Evolutionary conservation across 495 filamentous ascomycete genomes (phyloP).

Genomic region (Penicillium samsonianum): DNA sequence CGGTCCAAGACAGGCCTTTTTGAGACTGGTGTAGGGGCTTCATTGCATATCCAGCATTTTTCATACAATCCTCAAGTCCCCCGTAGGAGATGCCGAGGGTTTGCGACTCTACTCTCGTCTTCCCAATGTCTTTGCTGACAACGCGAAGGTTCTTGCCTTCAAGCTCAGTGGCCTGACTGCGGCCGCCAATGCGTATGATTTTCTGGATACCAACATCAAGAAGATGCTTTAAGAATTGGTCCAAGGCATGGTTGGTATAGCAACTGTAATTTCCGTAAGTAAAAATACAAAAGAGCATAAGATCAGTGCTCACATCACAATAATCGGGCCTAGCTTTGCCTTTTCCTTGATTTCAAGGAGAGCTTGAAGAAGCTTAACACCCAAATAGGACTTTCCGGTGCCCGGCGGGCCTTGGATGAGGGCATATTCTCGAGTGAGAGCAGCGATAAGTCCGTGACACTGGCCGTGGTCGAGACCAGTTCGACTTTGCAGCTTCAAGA

Average conservation of each 20-base stretch:
- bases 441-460: slow-evolving; percentile 13
- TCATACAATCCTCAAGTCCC: neutral
- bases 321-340: slow-evolving; percentile 6
- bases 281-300: neutral
- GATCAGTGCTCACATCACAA: neutral
- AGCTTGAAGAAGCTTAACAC: slow-evolving; percentile 14
- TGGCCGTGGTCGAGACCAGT: slow-evolving; percentile 18
- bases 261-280: neutral
- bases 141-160: slow-evolving; percentile 23
- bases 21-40: slow-evolving; percentile 14
- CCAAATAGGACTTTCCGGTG: slow-evolving; percentile 14
- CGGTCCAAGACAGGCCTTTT: slow-evolving; percentile 11
- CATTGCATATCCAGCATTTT: slow-evolving; percentile 5
- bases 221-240: slow-evolving; percentile 19
- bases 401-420: slow-evolving; percentile 20
- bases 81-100: slow-evolving; percentile 2
- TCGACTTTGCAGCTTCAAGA: slow-evolving; percentile 7
- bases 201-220: slow-evolving; percentile 10
- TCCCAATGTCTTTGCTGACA: slow-evolving; percentile 8
- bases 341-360: slow-evolving; percentile 13
- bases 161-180: slow-evolving; percentile 14
- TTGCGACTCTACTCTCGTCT: slow-evolving; percentile 20
- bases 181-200: slow-evolving; percentile 20
- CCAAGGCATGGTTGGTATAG: slow-evolving; percentile 18
- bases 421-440: slow-evolving; percentile 18